Percentiles rank a stretch among this genome's conserved stretches.
Evolutionary conservation across 352 stramenopile species (phyloP).

Genomic region (Blastocystis sp.): DNA sequence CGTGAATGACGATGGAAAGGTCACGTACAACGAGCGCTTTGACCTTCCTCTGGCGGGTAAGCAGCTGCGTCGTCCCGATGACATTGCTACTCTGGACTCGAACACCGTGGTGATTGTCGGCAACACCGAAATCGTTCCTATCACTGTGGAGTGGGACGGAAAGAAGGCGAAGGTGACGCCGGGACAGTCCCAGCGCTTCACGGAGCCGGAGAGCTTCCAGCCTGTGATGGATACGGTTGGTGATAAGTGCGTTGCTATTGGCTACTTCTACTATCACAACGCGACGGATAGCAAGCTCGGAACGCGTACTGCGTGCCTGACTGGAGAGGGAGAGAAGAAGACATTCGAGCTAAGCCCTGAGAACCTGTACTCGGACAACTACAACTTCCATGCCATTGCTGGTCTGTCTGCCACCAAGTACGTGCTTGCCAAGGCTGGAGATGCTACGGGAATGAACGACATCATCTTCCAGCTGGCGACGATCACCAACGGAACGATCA

Average conservation of each 20-base stretch:
- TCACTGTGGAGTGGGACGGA: background rate
- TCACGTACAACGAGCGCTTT: background rate
- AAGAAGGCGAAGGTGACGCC: background rate
- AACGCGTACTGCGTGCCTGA: conserved; percentile 27
- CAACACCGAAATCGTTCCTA: background rate
- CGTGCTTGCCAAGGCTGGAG: conserved; percentile 24
- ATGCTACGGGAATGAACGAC: background rate
- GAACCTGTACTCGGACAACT: conserved; percentile 12
- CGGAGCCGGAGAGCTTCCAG: background rate
- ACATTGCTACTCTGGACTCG: conserved; percentile 5
- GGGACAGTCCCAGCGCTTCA: background rate
- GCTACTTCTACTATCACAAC: conserved; percentile 31
- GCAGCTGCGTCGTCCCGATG: background rate
- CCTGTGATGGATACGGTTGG: conserved; percentile 30
- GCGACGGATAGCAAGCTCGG: conserved; percentile 1
- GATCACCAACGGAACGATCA: background rate
- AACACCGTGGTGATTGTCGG: conserved; percentile 23
- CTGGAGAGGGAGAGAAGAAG: background rate
- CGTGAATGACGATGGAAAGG: background rate
- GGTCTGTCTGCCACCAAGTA: conserved; percentile 45
- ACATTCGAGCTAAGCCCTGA: conserved; percentile 12
- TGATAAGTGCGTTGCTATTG: conserved; percentile 14
- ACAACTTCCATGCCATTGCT: conserved; percentile 53
- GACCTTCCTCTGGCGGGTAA: background rate
- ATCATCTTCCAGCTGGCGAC: conserved; percentile 54